phyloP scores from a whole-genome alignment of 1,139 yeast species.

The Hanseniaspora uvarum region DNA sequence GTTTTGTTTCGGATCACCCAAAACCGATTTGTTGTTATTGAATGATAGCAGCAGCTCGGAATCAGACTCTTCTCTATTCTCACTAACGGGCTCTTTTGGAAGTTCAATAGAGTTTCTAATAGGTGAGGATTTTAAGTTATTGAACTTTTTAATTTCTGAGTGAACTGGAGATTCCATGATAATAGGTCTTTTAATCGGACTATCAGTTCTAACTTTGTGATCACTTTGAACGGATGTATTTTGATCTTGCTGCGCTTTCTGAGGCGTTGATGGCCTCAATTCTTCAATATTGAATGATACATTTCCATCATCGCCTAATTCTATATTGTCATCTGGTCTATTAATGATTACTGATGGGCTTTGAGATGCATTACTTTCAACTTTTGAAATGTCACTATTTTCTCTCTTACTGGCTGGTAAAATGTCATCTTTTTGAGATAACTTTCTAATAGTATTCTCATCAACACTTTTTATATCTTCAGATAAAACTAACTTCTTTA shows the following conservation, averaged over 20 bases:
- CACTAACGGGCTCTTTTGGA: background rate
- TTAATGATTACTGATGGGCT: conserved; percentile 1
- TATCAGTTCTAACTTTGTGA: background rate
- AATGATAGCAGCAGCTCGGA: background rate
- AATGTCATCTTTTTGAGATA: background rate
- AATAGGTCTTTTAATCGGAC: background rate
- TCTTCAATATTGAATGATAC: background rate
- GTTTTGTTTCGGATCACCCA: background rate
- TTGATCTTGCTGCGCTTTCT: background rate
- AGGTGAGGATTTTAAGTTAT: background rate
- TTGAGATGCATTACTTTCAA: background rate
- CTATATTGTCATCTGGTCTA: background rate
- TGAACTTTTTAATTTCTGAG: conserved; percentile 4
- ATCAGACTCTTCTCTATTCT: background rate
- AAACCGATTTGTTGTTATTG: background rate
- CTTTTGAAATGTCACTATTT: background rate
- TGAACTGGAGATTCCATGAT: conserved; percentile 6
- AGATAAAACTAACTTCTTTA: background rate
- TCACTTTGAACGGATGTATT: background rate
- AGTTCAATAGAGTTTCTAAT: background rate
- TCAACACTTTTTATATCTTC: background rate
- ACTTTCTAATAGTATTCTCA: background rate
- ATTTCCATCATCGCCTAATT: background rate
- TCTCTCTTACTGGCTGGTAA: background rate
- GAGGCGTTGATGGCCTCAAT: background rate